Evolutionary conservation across 495 filamentous ascomycete species (phyloP), one percentile per base, ranked within the genome.

Genomic region (Hypoxylon cercidicola): DNA sequence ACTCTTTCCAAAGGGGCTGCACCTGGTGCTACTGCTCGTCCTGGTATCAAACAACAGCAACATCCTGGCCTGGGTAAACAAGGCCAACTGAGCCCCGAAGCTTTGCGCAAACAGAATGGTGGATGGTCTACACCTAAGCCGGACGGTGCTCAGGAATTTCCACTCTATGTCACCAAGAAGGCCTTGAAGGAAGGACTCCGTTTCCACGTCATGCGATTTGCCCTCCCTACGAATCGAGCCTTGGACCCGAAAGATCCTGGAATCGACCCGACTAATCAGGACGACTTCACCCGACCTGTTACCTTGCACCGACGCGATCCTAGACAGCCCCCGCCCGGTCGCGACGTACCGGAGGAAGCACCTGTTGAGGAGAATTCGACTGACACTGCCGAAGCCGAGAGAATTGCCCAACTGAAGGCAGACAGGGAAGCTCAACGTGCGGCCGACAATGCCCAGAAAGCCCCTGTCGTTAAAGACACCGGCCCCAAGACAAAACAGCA

Each of bases 261-360:
- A 79, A 16, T 96, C 25, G 90, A 97, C 72, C 89, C 90, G 39
- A 83, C 83, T 20, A 84, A 97, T 70, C 85, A 91, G 63, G 81
- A 88, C 1, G 86, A 96, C 52, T 99, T 98, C 68, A 89, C 90
- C 9, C 85, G 92, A 40, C 95, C 95, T 0, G 90, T 99, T 15
- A 84, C 91, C 15, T 77, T 98, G 43, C 93, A 97, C 74, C 89
- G 95, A 34, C 89, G 94, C 8, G 93, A 97, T 72, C 93, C 94
- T n/a, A 84, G 90, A 46, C 83, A 89, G 53, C 85, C 88, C 40
- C 82, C 87, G 5, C 79, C 82, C 12, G 78, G 83, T 9, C 81
- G 79, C 25, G 78, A 78, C 23, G 76, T 75, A 10, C 81, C 87
- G 58, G 82, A 83, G 61, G 85, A 88, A 51, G 81, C 83, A 45